These are phyloP conservation scores for Gracilaria domingensis DNA, from an alignment of 23 red algal genomes.

Conservation along the genomic window DNA sequence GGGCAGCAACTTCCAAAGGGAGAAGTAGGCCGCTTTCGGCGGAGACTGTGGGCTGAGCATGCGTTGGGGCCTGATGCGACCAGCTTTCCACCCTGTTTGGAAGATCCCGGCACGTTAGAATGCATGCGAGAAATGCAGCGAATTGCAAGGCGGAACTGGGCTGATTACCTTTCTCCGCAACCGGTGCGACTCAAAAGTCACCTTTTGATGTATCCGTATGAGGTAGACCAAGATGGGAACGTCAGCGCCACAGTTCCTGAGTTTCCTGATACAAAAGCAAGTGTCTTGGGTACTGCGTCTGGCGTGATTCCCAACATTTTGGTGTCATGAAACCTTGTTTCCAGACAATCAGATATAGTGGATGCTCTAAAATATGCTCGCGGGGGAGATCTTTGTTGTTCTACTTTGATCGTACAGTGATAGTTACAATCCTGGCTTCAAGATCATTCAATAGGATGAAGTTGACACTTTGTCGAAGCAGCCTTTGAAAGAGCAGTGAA, in stretches of 20 bases:
- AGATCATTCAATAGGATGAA: too few species aligned
- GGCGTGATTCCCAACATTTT: conserved; percentile 69
- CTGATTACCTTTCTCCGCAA: conserved; percentile 32
- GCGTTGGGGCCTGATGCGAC: conserved; percentile 12
- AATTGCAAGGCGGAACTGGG: conserved; percentile 65
- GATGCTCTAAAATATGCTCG: too few species aligned
- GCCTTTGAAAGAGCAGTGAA: not conserved
- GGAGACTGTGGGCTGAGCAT: conserved; percentile 71
- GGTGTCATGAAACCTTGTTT: conserved; percentile 62
- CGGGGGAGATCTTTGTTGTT: not conserved
- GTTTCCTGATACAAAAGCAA: conserved; percentile 76
- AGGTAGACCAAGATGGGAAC: conserved; percentile 52
- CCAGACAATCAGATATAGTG: too few species aligned
- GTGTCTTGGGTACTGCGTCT: conserved; percentile 18
- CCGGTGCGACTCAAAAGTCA: conserved; percentile 34
- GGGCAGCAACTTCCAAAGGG: conserved; percentile 48
- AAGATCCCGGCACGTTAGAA: conserved; percentile 45
- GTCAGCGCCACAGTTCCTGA: conserved; percentile 8
- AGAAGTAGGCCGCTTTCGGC: conserved; percentile 67
- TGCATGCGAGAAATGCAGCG: conserved; percentile 70
- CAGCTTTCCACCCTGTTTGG: conserved; percentile 38
- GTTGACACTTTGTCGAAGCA: too few species aligned
- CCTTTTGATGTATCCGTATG: conserved; percentile 70
- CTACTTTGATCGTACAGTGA: too few species aligned
- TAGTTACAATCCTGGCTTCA: too few species aligned